Evolutionary conservation across 768 basidiomycete genomes (phyloP), one percentile per base, ranked within the genome.

Genomic region (Lactarius sanguifluus): DNA sequence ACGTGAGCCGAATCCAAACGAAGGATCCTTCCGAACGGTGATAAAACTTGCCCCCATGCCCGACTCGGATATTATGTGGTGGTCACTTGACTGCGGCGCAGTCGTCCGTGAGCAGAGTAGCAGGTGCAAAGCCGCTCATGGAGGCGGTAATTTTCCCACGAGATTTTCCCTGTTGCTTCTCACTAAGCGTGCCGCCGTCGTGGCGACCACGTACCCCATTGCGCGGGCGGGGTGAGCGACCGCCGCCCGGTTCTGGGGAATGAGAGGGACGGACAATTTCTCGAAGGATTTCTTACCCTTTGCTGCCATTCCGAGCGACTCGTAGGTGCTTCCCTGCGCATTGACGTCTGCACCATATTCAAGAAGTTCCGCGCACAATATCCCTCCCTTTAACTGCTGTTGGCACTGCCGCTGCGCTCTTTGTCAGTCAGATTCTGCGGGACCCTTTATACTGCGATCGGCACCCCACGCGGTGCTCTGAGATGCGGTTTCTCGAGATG

Each of bases 301-400:
- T 10, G 34, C 32, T n/a, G 50, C 50, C 62, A n/a, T 55, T 57
- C 55, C 10, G 45, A 23, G 41, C 56, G 20, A 32, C 62, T 47
- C 41, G 55, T 32, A 63, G 20, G 16, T 15, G 62, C 63, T 64
- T 64, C 63, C 63, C 63, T 58, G 63, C 63, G 63, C 63, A 64
- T 64, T 64, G 63, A 64, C 63, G 63, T 64, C 63, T 64, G 63
- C 57, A 30, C 28, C 63, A 64, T 32, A 36, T 32, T 40, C 57
- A 64, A 36, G 63, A 58, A 52, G 36, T 45, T 28, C 23, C 55
- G 18, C 18, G 32, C 16, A 36, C 62, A 62, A n/a, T 56, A 20
- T 30, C 28, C 32, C 2, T 20, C 23, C 12, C 20, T 45, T 45
- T n/a, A 9, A 45, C 20, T 45, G 43, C 43, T 45, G 20, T 18